These are phyloP conservation scores for Metschnikowia koreensis DNA, from an alignment of 805 yeast species.

Conservation along the genomic window DNA sequence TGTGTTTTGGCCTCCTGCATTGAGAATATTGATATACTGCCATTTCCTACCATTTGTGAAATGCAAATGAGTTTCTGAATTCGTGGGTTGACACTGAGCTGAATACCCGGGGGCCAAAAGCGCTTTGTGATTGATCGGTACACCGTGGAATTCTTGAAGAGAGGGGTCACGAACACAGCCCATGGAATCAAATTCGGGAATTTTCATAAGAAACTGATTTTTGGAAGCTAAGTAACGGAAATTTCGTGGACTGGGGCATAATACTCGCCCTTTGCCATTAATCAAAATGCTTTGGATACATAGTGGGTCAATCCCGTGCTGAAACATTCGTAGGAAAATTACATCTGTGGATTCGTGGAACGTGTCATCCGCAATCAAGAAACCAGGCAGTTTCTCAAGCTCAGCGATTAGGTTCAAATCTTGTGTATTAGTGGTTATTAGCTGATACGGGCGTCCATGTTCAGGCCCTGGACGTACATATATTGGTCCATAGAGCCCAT, in stretches of 20 bases:
- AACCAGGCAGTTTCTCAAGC: slow-evolving; percentile 25
- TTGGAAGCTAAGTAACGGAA: slow-evolving; percentile 17
- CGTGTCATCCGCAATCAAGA: slow-evolving; percentile 38
- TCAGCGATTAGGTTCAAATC: slow-evolving; percentile 28
- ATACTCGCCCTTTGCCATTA: slow-evolving; percentile 31
- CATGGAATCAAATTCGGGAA: slow-evolving; percentile 20
- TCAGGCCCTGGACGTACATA: slow-evolving; percentile 37
- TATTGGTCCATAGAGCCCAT: slow-evolving; percentile 49
- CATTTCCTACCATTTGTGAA: slow-evolving; percentile 22
- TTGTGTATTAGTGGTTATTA: slow-evolving; percentile 20
- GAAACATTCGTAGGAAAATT: slow-evolving; percentile 33
- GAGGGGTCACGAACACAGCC: slow-evolving; percentile 22
- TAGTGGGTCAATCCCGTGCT: slow-evolving; percentile 33
- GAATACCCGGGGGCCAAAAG: slow-evolving; percentile 27
- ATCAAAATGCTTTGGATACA: slow-evolving; percentile 30
- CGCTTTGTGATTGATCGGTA: slow-evolving; percentile 17
- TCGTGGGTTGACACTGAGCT: slow-evolving; percentile 21
- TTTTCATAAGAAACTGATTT: slow-evolving; percentile 9
- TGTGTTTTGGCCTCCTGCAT: slow-evolving; percentile 35
- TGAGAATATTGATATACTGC: slow-evolving; percentile 29
- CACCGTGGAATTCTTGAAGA: slow-evolving; percentile 14
- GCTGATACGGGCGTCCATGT: slow-evolving; percentile 32
- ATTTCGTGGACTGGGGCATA: slow-evolving; percentile 19
- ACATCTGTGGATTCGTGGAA: slow-evolving; percentile 36
- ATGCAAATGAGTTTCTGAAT: slow-evolving; percentile 18